Conservation (phyloP, 768 basidiomycete species). For the Boletus rufocinnamomeus region DNA sequence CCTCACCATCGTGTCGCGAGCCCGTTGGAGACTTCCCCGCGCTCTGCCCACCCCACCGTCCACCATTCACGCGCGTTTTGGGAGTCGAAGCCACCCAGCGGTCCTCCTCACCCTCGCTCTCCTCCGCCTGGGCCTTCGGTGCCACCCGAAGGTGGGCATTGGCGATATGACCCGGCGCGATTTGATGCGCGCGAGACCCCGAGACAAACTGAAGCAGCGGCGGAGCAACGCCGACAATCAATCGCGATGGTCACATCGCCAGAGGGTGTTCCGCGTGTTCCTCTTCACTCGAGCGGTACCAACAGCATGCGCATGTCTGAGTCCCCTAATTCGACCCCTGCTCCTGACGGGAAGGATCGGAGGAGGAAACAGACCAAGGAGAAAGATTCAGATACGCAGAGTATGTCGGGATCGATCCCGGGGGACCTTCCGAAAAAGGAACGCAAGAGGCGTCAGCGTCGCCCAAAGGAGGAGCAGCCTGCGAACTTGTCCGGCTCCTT, state of each 20-base stretch:
- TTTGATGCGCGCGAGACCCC: slow-evolving; percentile 50
- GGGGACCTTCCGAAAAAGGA: slow-evolving; percentile 58
- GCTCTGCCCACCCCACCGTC: slow-evolving; percentile 46
- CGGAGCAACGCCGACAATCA: slow-evolving; percentile 38
- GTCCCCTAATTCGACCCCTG: slow-evolving; percentile 52
- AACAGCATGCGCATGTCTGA: slow-evolving; percentile 53
- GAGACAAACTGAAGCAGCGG: slow-evolving; percentile 30
- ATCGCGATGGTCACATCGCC: slow-evolving; percentile 50
- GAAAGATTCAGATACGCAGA: slow-evolving; percentile 44
- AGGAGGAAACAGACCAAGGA: slow-evolving; percentile 50
- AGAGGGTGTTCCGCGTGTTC: slow-evolving; percentile 38
- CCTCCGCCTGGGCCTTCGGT: slow-evolving; percentile 38
- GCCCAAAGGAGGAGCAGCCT: slow-evolving; percentile 47
- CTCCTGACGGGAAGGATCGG: slow-evolving; percentile 49
- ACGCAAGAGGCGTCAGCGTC: slow-evolving; percentile 48
- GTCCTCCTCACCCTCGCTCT: slow-evolving; percentile 33
- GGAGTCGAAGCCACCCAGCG: slow-evolving; percentile 56
- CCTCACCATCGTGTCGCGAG: slow-evolving; percentile 45
- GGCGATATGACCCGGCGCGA: slow-evolving; percentile 64
- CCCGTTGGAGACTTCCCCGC: slow-evolving; percentile 64
- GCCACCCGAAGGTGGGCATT: slow-evolving; percentile 45
- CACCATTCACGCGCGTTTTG: slow-evolving; percentile 48
- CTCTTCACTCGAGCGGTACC: slow-evolving; percentile 32
- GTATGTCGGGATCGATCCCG: slow-evolving; percentile 29
- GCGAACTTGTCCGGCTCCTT: slow-evolving; percentile 36